Conservation (phyloP, 768 basidiomycete species). For the Leccinum olivaceopallidum region DNA sequence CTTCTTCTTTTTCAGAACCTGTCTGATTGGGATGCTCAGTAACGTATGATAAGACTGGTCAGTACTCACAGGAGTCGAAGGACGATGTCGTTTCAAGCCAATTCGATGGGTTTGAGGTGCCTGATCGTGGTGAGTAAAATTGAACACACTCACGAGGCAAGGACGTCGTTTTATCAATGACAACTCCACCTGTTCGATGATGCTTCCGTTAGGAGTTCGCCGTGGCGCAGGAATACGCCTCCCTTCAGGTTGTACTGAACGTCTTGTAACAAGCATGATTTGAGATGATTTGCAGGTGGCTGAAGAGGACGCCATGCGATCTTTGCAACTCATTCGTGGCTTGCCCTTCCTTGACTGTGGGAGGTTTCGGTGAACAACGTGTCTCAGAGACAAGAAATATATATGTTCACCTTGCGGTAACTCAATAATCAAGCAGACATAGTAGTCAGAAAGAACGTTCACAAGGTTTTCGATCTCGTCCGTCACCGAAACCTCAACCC, state of each 20-base stretch:
- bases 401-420: neutral
- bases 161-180: neutral
- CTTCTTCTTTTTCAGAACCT: too few relatives aligned
- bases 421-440: neutral
- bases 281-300: neutral
- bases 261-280: neutral
- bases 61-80: too few relatives aligned
- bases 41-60: too few relatives aligned
- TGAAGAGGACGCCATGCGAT: too few relatives aligned
- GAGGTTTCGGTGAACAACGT: neutral
- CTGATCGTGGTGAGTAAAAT: too few relatives aligned
- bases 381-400: neutral
- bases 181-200: neutral
- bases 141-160: too few relatives aligned
- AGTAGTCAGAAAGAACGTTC: neutral
- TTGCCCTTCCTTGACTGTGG: neutral
- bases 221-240: neutral
- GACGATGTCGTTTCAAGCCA: too few relatives aligned
- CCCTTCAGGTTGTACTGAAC: neutral
- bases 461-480: neutral
- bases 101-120: too few relatives aligned
- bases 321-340: neutral
- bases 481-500: neutral
- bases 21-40: too few relatives aligned
- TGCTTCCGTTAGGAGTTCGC: too few relatives aligned